Evolutionary conservation across 2,329 filamentous ascomycete species (phyloP), one percentile per base, ranked within the genome.

Genomic region (Drechmeria coniospora): DNA sequence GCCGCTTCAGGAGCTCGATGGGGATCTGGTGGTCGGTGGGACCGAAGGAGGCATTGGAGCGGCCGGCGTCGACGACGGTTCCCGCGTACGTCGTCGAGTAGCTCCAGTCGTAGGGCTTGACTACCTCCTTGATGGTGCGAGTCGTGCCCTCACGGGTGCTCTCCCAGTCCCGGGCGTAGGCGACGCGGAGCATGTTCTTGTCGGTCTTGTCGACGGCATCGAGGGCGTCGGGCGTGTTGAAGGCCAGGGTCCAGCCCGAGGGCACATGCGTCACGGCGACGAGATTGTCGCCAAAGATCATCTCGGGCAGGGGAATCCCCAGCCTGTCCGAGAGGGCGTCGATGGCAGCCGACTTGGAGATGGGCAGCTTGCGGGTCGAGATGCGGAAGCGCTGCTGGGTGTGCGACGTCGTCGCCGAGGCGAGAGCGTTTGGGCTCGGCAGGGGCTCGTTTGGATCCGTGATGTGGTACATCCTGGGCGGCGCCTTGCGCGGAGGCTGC

Each of bases 241-340:
- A 98, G 29, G 66, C 58, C 36, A 95, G 62, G 24, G 62, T 61
- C 83, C 84, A 98, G 24, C 74, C 71, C n/a, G 68, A 74, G 13
- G 68, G 64, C n/a, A 58, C 36, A 56, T 95, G 83, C 29, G 74
- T 63, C 34, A 98, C 65, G 6, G 70, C 59, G 22, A 92, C 75
- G 32, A 79, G 61, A 53, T 98, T 98, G 61, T 98, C 86, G 35
- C 90, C 90, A 49, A 98, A 98, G 39, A 98, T 98, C 90, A 98
- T 98, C 59, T 98, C 90, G 7, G 90, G 90, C 22, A 87, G 73
- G 12, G 87, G 74, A 47, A 98, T 94, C 17, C 76, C 75, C 29
- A 98, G 66, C 36, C 69, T 72, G 32, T 65, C 63, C 22, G 76
- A 75, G 72, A 98, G 81, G 21, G 70, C 71, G 47, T 93, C 84